phyloP scores from a whole-genome alignment of 768 basidiomycete species.

The Paxillus rubicundulus region DNA sequence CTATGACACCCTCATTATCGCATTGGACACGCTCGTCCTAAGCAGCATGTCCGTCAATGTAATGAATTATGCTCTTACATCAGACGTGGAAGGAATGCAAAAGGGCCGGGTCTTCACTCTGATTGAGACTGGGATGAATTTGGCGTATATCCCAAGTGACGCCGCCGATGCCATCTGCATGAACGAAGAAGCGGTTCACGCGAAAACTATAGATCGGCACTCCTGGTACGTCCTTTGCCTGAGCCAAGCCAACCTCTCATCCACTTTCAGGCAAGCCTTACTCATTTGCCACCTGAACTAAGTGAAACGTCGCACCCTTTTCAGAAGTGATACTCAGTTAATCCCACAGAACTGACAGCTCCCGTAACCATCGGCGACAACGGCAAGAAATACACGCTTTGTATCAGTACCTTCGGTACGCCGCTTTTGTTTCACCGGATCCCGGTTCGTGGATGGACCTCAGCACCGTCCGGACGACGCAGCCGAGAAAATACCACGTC shows the following conservation, averaged over 20 bases:
- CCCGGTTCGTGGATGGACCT: no score
- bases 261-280: conserved; percentile 15
- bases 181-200: conserved; percentile 36
- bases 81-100: conserved; percentile 30
- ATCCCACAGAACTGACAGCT: conserved; percentile 43
- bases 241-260: conserved; percentile 29
- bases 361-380: conserved; percentile 24
- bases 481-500: no score
- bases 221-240: conserved; percentile 39
- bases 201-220: conserved; percentile 25
- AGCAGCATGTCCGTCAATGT: no score
- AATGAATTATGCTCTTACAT: background rate
- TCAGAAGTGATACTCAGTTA: conserved; percentile 35
- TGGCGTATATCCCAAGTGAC: conserved; percentile 33
- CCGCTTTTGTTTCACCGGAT: no score
- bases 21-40: no score
- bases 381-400: conserved; percentile 38
- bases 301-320: background rate
- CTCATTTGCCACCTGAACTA: background rate
- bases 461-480: no score
- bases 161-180: conserved; percentile 37
- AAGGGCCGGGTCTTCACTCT: conserved; percentile 33
- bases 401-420: no score
- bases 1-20: no score
- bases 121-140: conserved; percentile 44